Evolutionary conservation across 495 filamentous ascomycete species (phyloP).

Genomic region (Xylaria nigripes): DNA sequence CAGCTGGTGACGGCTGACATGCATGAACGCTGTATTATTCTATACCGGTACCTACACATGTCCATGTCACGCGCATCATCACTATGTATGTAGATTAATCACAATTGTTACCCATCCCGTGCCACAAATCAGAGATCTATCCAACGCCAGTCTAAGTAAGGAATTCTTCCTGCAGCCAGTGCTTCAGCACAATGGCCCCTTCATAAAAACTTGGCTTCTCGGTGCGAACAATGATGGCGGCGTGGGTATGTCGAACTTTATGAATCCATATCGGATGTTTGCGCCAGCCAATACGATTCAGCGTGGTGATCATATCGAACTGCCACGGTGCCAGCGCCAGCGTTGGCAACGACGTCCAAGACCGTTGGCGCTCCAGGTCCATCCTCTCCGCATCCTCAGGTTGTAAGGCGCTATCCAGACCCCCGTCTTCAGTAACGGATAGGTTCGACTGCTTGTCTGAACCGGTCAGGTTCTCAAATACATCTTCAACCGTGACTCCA

Average conservation of each 20-base stretch:
- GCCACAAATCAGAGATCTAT: too few species aligned
- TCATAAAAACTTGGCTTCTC: constrained; percentile 58
- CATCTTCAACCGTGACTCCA: constrained; percentile 61
- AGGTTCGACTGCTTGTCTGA: constrained; percentile 56
- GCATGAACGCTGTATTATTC: too few species aligned
- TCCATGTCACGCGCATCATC: too few species aligned
- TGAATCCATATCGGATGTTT: constrained; percentile 88
- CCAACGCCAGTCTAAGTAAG: constrained; percentile 34
- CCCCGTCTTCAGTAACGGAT: constrained; percentile 32
- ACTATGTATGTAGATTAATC: too few species aligned
- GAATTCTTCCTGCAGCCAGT: constrained; percentile 77
- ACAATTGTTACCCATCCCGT: too few species aligned
- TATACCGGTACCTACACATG: too few species aligned
- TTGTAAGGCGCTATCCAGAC: constrained; percentile 13
- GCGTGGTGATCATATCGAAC: constrained; percentile 68
- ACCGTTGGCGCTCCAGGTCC: constrained; percentile 31
- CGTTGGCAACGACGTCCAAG: constrained; percentile 43
- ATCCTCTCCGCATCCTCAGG: constrained; percentile 19
- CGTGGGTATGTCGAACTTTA: constrained; percentile 69
- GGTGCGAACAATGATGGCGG: constrained; percentile 76
- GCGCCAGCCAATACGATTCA: constrained; percentile 66
- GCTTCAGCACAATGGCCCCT: constrained; percentile 67
- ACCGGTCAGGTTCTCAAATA: constrained; percentile 61
- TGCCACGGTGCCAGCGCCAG: constrained; percentile 72
- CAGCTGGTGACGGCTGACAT: background rate